A percentile compares a stretch with the other conserved stretches of the same genome.
Conservation (phyloP, 129 eudicot genomes). For the Flaveria bidentis region DNA sequence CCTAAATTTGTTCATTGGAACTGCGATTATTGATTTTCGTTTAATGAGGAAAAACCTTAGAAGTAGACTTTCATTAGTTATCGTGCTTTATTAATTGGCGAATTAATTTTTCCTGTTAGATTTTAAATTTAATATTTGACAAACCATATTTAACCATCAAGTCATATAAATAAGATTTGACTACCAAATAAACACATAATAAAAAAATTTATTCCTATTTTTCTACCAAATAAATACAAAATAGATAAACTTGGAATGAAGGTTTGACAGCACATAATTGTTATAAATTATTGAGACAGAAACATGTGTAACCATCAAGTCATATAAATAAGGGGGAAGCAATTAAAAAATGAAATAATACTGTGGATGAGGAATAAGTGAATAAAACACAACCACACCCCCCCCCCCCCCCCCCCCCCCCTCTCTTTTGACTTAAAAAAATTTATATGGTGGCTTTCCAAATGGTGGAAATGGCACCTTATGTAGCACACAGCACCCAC, state of each 20-base stretch:
- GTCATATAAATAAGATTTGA: no score
- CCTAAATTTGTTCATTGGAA: no score
- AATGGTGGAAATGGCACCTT: conserved; percentile 41
- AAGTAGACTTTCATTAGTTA: no score
- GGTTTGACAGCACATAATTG: conserved; percentile 1
- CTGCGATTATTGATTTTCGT: no score
- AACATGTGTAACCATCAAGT: conserved; percentile 24
- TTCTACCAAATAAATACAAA: conserved; percentile 1
- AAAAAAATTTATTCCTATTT: not conserved
- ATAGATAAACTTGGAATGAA: not conserved
- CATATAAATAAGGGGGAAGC: conserved; percentile 23
- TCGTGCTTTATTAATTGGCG: no score
- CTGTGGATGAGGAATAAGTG: conserved; percentile 45
- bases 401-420: conserved; percentile 42
- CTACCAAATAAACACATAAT: no score
- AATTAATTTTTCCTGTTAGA: no score
- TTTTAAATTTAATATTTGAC: no score
- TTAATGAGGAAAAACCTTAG: no score
- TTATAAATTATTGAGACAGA: not conserved
- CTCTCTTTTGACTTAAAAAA: conserved; percentile 28
- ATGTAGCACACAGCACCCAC: conserved; percentile 32
- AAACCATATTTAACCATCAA: no score
- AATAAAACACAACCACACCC: conserved; percentile 25
- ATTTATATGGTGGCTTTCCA: conserved; percentile 16
- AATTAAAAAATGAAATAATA: conserved; percentile 9